These are phyloP conservation scores for Suhomyces vadensis DNA, from an alignment of 805 yeast species.

Conservation along the genomic window DNA sequence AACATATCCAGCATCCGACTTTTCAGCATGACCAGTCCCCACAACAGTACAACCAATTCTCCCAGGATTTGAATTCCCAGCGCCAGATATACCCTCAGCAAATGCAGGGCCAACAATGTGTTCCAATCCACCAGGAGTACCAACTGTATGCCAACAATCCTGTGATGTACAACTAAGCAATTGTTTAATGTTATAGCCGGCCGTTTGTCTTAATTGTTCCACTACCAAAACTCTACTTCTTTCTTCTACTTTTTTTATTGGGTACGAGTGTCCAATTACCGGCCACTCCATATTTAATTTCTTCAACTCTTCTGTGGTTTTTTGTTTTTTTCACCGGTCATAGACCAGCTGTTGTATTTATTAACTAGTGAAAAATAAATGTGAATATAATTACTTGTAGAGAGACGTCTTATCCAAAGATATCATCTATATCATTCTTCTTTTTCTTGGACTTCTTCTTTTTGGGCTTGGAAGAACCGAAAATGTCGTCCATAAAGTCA, in stretches of 20 bases:
- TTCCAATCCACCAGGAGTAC: conserved; percentile 5
- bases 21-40: conserved; percentile 3
- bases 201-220: background rate
- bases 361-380: conserved; percentile 1
- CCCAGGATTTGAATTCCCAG: background rate
- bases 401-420: conserved; percentile 12
- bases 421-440: conserved; percentile 11
- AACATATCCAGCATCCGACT: background rate
- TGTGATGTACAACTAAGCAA: conserved; percentile 4
- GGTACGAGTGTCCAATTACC: background rate
- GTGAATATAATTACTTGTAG: background rate
- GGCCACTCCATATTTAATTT: background rate
- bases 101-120: conserved; percentile 4
- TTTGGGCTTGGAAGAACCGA: background rate
- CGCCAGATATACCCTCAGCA: conserved; percentile 2
- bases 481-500: background rate
- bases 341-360: background rate
- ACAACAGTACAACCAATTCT: conserved; percentile 1
- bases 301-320: background rate
- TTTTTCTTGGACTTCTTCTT: background rate
- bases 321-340: background rate
- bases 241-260: conserved; percentile 1
- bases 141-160: conserved; percentile 6
- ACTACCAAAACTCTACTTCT: background rate
- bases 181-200: background rate